Evolutionary conservation across 73 alveolate genomes (phyloP).

Genomic region (Paramecium caudatum): DNA sequence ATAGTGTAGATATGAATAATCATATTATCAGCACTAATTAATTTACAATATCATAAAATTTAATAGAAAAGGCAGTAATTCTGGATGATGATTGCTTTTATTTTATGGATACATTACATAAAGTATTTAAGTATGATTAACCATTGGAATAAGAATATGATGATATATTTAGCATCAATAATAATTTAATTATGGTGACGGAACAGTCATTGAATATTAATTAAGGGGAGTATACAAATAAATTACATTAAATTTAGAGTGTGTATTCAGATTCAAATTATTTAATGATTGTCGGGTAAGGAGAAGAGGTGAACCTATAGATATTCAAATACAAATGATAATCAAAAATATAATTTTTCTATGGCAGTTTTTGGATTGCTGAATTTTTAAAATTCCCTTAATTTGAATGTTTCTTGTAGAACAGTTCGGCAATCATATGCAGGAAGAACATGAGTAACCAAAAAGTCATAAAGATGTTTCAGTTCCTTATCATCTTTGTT

Average conservation of each 20-base stretch:
- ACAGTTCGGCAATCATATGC: constrained; percentile 53
- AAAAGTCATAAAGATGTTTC: constrained; percentile 25
- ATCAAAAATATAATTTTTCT: constrained; percentile 59
- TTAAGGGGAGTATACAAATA: constrained; percentile 13
- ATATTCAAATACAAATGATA: constrained; percentile 20
- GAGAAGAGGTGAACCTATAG: neutral
- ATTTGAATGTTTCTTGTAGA: constrained; percentile 14
- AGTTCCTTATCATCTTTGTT: constrained; percentile 85
- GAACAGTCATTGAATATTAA: neutral
- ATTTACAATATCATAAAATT: neutral
- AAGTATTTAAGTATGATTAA: neutral
- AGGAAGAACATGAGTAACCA: constrained; percentile 26
- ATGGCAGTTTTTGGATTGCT: constrained; percentile 3
- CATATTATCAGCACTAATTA: neutral
- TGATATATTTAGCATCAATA: neutral
- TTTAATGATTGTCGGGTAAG: constrained; percentile 3
- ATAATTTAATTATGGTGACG: neutral
- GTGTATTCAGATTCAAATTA: neutral
- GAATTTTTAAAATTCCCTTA: constrained; percentile 6
- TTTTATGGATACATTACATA: neutral
- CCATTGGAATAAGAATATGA: constrained; percentile 29
- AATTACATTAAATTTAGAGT: neutral
- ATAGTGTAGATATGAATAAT: constrained; percentile 8
- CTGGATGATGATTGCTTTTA: neutral
- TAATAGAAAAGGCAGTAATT: neutral